Base-by-base conservation (phyloP, 2,329 filamentous ascomycete genomes). In the Talaromyces sp. region DNA sequence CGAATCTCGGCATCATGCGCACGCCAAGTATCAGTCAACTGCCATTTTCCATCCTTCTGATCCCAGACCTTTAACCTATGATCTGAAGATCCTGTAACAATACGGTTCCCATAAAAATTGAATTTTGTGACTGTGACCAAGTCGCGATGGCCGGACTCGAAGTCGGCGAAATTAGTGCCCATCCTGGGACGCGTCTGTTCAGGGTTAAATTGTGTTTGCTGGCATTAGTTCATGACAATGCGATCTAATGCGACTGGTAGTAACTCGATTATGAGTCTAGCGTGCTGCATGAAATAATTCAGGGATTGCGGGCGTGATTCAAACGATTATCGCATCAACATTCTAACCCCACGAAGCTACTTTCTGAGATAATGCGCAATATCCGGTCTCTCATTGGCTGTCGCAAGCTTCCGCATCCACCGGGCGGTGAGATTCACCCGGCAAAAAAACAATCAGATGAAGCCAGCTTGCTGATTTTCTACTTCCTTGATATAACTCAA, bases 41-140 rank as follows among this genome's bases (percentile, higher is more conserved):
- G 81, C 90, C 91, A 96, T 58, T 84, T 79, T 41, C 85, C 85
- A 65, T 91, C 88, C 64, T 86, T 80, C 59, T 82, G 86, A 69
- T 94, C 88, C 82, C 93, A 97, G 62, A 97, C 89, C 70, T 92
- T 91, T 67, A 97, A 88, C 71, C 89, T 90, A 72, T 96, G 93
- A 73, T 97, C 93, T 17, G 93, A 89, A 17, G 91, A 94, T 35
- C 91, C 91, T 2, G 91, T 94, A 41, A 92, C 89, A 79, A 93
- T 92, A 65, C 92, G 89, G 67, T 91, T 92, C 65, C 92, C 93
- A 72, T 96, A 96, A 64, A 86, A 87, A 74, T 97, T 97, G 81
- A 95, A 96, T 64, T 90, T 88, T 61, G 93, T 86, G 57, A 90
- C 88, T 63, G 92, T 86, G 53, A 95, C 89, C 45, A 94, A 81